Percentiles rank a stretch among this genome's conserved stretches.
Evolutionary conservation across 306 rosid species (phyloP).

Genomic region (Gastrolobium villosum): DNA sequence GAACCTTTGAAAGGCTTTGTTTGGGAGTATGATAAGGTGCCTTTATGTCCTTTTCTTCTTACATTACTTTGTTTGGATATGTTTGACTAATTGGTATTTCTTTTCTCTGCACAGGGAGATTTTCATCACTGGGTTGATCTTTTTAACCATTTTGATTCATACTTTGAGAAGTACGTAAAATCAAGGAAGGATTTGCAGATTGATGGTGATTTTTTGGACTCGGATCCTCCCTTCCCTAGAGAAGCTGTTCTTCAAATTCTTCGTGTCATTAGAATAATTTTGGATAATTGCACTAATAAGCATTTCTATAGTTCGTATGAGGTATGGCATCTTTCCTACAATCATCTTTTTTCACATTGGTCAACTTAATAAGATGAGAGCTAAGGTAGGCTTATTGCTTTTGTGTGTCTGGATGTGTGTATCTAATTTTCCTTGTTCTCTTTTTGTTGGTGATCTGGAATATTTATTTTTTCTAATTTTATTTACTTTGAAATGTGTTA

Average conservation of each 20-base stretch:
- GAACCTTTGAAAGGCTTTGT: slow-evolving; percentile 80
- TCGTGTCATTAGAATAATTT: slow-evolving; percentile 82
- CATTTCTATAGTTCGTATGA: slow-evolving; percentile 95
- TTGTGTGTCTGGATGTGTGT: background rate
- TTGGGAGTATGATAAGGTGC: slow-evolving; percentile 98
- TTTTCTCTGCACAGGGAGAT: slow-evolving; percentile 81
- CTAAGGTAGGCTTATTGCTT: slow-evolving; percentile 26
- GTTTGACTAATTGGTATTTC: slow-evolving; percentile 52
- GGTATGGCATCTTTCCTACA: slow-evolving; percentile 58
- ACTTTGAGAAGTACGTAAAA: slow-evolving; percentile 92
- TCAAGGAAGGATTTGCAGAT: slow-evolving; percentile 93
- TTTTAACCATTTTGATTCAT: slow-evolving; percentile 95
- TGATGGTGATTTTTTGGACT: slow-evolving; percentile 77
- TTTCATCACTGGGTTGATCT: slow-evolving; percentile 99
- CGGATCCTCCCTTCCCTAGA: slow-evolving; percentile 91
- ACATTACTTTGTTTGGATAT: slow-evolving; percentile 33
- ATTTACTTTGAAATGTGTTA: background rate
- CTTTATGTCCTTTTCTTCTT: slow-evolving; percentile 45
- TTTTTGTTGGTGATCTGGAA: slow-evolving; percentile 20
- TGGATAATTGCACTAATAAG: slow-evolving; percentile 97
- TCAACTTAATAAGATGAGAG: slow-evolving; percentile 21
- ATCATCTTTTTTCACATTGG: background rate
- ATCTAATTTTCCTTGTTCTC: background rate
- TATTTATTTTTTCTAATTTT: slow-evolving; percentile 19
- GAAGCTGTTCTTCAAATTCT: slow-evolving; percentile 95